A percentile compares a stretch with the other conserved stretches of the same genome.
These are phyloP conservation scores for Senna tora DNA, from an alignment of 306 rosid species.

Conservation along the genomic window DNA sequence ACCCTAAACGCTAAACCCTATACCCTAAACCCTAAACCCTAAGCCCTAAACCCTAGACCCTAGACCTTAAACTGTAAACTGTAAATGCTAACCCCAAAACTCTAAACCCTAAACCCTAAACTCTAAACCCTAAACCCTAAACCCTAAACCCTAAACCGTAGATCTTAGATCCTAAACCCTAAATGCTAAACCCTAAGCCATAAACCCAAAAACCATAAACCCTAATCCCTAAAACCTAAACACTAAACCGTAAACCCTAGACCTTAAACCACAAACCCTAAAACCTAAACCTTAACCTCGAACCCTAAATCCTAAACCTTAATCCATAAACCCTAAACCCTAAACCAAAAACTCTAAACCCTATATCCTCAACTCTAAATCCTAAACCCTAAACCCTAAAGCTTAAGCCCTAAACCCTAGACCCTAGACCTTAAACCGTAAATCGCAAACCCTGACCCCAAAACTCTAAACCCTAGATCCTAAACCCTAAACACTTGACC, in stretches of 20 bases:
- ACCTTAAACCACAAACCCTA: background rate
- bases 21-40: constrained; percentile 2
- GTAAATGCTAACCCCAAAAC: too few relatives aligned
- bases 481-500: background rate
- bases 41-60: background rate
- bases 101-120: background rate
- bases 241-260: constrained; percentile 7
- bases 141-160: background rate
- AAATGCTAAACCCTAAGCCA: too few relatives aligned
- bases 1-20: constrained; percentile 14
- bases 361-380: too few relatives aligned
- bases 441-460: constrained; percentile 6
- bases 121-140: background rate
- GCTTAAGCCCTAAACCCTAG: background rate
- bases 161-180: too few relatives aligned
- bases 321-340: too few relatives aligned
- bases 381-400: background rate
- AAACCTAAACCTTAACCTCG: background rate
- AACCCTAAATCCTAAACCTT: background rate
- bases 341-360: too few relatives aligned
- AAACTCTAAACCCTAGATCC: constrained; percentile 19
- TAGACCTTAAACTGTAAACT: background rate
- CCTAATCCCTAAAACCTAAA: background rate
- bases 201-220: too few relatives aligned
- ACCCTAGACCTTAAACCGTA: constrained; percentile 15